Percentiles rank a stretch among this genome's conserved stretches.
phyloP scores from a whole-genome alignment of 345 rosid genomes.

The Lepidium sativum region DNA sequence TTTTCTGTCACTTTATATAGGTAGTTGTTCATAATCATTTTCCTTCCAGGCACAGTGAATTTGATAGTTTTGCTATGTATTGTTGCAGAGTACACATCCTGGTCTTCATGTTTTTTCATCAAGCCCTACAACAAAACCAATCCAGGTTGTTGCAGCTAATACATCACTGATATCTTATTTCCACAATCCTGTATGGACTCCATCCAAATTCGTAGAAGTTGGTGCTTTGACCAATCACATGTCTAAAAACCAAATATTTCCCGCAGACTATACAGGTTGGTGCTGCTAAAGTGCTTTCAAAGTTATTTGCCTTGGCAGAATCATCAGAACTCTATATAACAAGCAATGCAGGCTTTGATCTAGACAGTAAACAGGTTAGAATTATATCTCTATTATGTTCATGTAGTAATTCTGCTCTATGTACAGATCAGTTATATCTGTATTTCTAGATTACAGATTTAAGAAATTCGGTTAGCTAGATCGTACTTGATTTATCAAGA shows the following conservation, averaged over 20 bases:
- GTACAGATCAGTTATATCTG: constrained; percentile 19
- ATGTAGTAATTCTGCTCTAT: constrained; percentile 5
- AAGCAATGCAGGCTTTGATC: constrained; percentile 51
- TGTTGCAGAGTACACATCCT: constrained; percentile 50
- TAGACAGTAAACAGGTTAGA: constrained; percentile 73
- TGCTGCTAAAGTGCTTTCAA: constrained; percentile 56
- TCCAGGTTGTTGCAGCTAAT: constrained; percentile 68
- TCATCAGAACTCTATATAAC: constrained; percentile 38
- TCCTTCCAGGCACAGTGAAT: background rate
- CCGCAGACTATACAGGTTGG: constrained; percentile 64
- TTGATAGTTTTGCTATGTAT: constrained; percentile 15
- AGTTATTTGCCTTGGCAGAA: constrained; percentile 46
- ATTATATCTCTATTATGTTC: constrained; percentile 6
- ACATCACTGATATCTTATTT: constrained; percentile 70
- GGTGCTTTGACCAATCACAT: constrained; percentile 9
- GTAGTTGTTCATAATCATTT: constrained; percentile 3
- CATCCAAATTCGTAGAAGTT: constrained; percentile 4
- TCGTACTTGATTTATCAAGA: too few relatives aligned
- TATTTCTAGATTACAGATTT: constrained; percentile 51
- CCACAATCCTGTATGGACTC: constrained; percentile 50
- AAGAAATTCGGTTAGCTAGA: constrained; percentile 37
- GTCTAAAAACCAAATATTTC: constrained; percentile 1
- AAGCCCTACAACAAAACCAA: constrained; percentile 61
- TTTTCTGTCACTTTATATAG: background rate
- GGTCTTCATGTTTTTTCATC: constrained; percentile 60